Evolutionary conservation across 305 asterid genomes (phyloP), one percentile per base, ranked within the genome.

Genomic region (Rubia balearica): DNA sequence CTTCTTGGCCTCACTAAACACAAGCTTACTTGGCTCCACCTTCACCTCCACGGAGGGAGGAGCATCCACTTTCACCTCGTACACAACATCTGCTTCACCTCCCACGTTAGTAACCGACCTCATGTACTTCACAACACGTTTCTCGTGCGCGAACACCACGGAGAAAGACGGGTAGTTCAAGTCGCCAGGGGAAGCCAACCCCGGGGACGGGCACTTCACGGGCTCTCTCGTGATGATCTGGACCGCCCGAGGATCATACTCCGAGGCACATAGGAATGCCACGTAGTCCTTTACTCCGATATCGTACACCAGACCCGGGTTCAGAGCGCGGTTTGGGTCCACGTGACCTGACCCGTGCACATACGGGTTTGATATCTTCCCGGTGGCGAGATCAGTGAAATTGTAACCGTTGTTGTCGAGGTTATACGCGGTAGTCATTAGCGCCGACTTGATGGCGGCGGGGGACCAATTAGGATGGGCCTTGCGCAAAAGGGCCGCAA

Each of bases 341-440:
- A 93, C 98, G 19, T 93, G 98, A 0, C 98, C 98, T 5, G 96
- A 71, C 17, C 98, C 98, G 16, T 88, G 89, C 51, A 83, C 80
- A 30, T 82, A 89, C 0, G 96, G 84, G 13, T 77, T 85, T 0
- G 97, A 89, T 70, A 79, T 81, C 40, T 7, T 38, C 0, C 91
- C 96, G 9, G 94, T 86, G 81, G 95, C 97, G 19, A 90, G 97
- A 64, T 93, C 98, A 0, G 86, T 75, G 33, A 93, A 51, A 16
- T 78, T 72, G 7, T 71, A 51, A 0, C 98, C 98, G 12, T 63
- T 46, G 38, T 90, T 84, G 78, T 90, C 97, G 75, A 90, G 12
- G 43, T 81, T 88, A 70, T 88, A 85, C 27, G 98, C 91, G 0
- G 97, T 87, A 27, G 98, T 93, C 90, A 93, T 85, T 12, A 93